Conservation (phyloP, 73 alveolate genomes). For the Tetrahymena elliotti region DNA sequence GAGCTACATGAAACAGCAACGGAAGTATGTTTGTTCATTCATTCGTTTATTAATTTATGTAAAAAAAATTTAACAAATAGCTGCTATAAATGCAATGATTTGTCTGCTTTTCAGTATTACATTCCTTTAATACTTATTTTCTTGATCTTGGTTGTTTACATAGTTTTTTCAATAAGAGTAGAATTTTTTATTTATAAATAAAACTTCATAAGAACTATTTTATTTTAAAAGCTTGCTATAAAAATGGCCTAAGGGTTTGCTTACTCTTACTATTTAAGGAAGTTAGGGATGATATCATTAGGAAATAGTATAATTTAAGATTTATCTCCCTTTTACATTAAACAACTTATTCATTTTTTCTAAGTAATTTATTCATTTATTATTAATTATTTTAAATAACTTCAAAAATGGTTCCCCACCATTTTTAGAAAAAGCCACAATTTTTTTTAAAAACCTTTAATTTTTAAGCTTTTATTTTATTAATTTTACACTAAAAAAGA, state of each 20-base stretch:
- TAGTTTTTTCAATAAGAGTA: background rate
- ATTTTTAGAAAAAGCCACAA: no score
- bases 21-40: background rate
- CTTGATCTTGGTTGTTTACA: background rate
- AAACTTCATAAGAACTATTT: background rate
- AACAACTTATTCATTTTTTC: background rate
- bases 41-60: background rate
- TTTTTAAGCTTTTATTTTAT: background rate
- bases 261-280: background rate
- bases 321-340: background rate
- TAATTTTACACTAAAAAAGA: background rate
- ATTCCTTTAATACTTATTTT: background rate
- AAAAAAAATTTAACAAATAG: background rate
- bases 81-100: background rate
- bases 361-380: background rate
- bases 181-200: background rate
- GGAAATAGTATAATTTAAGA: background rate
- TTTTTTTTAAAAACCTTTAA: no score
- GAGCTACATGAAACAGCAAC: background rate
- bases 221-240: background rate
- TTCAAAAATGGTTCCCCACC: no score
- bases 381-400: no score
- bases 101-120: background rate
- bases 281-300: background rate
- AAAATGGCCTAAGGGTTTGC: background rate